Evolutionary conservation across 257 asterid species (phyloP).

Genomic region (Hygrophila difformis): DNA sequence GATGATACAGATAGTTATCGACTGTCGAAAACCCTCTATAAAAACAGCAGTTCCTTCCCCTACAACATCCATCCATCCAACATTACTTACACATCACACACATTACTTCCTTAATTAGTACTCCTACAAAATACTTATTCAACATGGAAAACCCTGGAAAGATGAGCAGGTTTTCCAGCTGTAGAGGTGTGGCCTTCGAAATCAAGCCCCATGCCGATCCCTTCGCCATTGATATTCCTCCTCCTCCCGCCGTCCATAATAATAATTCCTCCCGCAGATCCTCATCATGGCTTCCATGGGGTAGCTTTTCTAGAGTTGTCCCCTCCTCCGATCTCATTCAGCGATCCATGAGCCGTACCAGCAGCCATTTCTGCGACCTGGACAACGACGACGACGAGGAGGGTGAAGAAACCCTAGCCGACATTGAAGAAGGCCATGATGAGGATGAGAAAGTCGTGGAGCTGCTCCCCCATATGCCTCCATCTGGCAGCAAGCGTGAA

Average conservation of each 20-base stretch:
- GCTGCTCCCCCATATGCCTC: no score
- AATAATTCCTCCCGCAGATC: constrained; percentile 16
- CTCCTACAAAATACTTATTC: not conserved
- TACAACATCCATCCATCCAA: no score
- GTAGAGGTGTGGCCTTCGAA: constrained; percentile 74
- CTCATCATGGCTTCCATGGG: constrained; percentile 39
- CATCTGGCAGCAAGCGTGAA: no score
- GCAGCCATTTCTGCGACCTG: constrained; percentile 67
- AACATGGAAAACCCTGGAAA: constrained; percentile 29
- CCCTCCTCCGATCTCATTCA: constrained; percentile 31
- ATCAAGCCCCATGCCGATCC: constrained; percentile 52
- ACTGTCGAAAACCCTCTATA: not conserved
- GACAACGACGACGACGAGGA: not conserved
- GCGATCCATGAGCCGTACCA: constrained; percentile 45
- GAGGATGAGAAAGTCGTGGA: not conserved
- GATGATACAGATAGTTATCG: no score
- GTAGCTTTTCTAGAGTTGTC: constrained; percentile 23
- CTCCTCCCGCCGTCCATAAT: constrained; percentile 8
- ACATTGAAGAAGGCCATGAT: constrained; percentile 38
- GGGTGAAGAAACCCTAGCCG: constrained; percentile 18
- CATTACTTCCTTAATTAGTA: not conserved
- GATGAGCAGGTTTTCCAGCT: constrained; percentile 44
- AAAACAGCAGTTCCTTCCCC: constrained; percentile 3
- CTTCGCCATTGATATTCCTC: constrained; percentile 30
- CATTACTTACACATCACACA: no score